Evolutionary conservation across 2,329 filamentous ascomycete genomes (phyloP).

Genomic region (Botrytis tulipae): DNA sequence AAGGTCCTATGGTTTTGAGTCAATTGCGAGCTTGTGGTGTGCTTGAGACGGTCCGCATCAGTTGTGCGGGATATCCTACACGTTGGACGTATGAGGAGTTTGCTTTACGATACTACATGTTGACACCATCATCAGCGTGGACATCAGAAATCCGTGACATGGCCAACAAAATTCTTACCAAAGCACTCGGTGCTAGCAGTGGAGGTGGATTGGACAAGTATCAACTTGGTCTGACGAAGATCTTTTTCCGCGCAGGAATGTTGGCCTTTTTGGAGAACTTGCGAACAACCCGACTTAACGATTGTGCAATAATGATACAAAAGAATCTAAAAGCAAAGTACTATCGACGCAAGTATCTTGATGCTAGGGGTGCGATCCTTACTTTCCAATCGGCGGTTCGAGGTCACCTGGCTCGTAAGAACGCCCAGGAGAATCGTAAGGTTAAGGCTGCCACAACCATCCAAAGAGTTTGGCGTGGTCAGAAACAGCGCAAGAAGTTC

Average conservation of each 20-base stretch:
- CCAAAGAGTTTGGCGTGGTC: conserved; percentile 90
- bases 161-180: conserved; percentile 87
- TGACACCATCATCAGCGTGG: conserved; percentile 86
- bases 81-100: conserved; percentile 99
- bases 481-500: conserved; percentile 83
- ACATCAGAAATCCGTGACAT: conserved; percentile 91
- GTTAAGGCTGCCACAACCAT: conserved; percentile 90
- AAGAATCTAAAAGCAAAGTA: conserved; percentile 97
- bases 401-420: conserved; percentile 73
- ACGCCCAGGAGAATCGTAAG: conserved; percentile 76
- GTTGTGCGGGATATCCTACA: conserved; percentile 93
- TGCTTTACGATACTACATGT: conserved; percentile 95
- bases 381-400: conserved; percentile 75
- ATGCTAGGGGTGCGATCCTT: conserved; percentile 78
- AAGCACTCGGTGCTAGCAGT: conserved; percentile 77
- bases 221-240: conserved; percentile 95
- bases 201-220: conserved; percentile 85
- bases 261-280: conserved; percentile 95
- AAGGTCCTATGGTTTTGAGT: conserved; percentile 97
- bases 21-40: conserved; percentile 98
- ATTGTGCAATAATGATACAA: conserved; percentile 95
- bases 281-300: conserved; percentile 83
- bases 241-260: conserved; percentile 99
- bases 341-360: conserved; percentile 87
- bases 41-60: conserved; percentile 95